Base-by-base conservation (phyloP, 148 eudicot species). In the Vaccinium darrowii region DNA sequence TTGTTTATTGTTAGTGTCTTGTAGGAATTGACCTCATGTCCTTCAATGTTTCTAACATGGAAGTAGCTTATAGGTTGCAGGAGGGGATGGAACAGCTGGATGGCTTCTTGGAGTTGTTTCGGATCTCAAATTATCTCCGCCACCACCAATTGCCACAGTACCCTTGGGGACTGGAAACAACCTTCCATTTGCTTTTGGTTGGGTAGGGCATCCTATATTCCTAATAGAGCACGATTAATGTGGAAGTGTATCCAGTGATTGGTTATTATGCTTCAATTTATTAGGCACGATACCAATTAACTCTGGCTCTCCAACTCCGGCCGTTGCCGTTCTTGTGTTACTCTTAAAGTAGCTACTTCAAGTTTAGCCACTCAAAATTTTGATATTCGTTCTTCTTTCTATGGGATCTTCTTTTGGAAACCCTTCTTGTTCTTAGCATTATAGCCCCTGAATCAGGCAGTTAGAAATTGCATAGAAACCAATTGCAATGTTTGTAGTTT, bases 21-120 rank as follows among this genome's bases (percentile, higher is more conserved):
- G 33, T 74, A 21, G 14, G 62, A 4, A 80, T 4, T 18, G 49
- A 33, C 18, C 15, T 49, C 16, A 16, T 21, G 15, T 58, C 49
- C 36, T 5, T 82, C 56, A 0, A 33, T 12, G 15, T 10, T 18
- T 71, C 72, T 86, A 52, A 82, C 54, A 50, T 72, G 58, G 81
- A 51, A 51, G 71, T 87, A 87, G 81, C 79, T 58, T 16, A 86
- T 83, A 97, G 99, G 98, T 97, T 89, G 99, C 98, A 27, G 99
- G 99, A 56, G 99, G 98, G 76, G 99, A 97, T 91, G 99, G 99
- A 53, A 97, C 98, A 21, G 99, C 99, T 81, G 96, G 99, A 58
- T 97, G 99, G 98, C 90, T 97, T 91, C 99, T 97, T 83, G 96
- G 99, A 60, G 98, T 97, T 86, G 89, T 97, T 85, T 89, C 95